phyloP scores from a whole-genome alignment of 2,329 filamentous ascomycete species.

The Fonsecaea multimorphosa region DNA sequence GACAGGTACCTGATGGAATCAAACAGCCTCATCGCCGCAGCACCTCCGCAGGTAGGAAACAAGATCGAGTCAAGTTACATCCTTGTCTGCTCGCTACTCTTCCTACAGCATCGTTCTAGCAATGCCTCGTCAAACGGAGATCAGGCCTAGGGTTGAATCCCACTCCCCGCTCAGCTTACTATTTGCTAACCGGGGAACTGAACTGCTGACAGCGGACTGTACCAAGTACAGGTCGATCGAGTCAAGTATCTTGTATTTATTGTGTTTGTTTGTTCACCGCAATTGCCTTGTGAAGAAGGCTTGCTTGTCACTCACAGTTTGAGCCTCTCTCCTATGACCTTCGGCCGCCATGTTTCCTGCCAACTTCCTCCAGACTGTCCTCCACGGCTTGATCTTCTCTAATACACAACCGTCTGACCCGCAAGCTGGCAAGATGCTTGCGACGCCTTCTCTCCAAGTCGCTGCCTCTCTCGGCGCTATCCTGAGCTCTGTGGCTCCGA shows the following conservation, averaged over 20 bases:
- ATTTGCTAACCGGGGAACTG: conserved; percentile 5
- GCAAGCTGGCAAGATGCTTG: conserved; percentile 8
- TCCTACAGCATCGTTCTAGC: not conserved
- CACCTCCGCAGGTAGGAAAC: not conserved
- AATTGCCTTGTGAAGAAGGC: not conserved
- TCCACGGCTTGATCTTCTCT: conserved; percentile 4
- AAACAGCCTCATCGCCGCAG: too few relatives aligned
- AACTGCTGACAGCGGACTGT: conserved; percentile 2
- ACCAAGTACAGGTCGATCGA: not conserved
- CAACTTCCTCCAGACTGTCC: conserved; percentile 13
- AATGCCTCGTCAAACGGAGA: not conserved
- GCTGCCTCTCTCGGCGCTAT: conserved; percentile 4
- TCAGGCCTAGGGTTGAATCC: not conserved
- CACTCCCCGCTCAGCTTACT: conserved; percentile 15
- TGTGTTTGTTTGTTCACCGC: not conserved
- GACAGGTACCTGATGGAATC: too few relatives aligned
- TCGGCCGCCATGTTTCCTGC: conserved; percentile 6
- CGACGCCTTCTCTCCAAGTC: conserved; percentile 4
- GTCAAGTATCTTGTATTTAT: not conserved
- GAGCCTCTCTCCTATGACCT: not conserved
- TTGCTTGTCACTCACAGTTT: not conserved
- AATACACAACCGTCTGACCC: not conserved
- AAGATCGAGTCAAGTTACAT: not conserved
- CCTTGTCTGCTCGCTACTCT: not conserved
- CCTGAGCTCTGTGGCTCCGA: not conserved